Conservation (phyloP, 257 asterid genomes). For the Rhazya stricta region DNA sequence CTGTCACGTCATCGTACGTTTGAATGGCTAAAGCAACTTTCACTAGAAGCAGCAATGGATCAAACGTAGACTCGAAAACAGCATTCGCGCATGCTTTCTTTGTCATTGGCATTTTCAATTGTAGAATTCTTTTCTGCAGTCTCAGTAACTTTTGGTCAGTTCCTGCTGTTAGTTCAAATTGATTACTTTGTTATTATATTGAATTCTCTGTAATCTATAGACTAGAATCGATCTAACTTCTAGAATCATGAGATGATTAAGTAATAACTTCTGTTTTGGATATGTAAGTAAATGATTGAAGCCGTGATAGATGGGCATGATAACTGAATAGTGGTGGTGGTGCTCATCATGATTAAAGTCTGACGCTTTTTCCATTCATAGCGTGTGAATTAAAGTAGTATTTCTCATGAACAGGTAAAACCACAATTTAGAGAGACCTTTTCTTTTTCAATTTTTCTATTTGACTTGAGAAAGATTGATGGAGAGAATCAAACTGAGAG, state of each 20-base stretch:
- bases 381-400: slow-evolving; percentile 37
- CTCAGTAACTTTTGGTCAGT: not conserved
- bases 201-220: not conserved
- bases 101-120: not conserved
- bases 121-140: not conserved
- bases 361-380: slow-evolving; percentile 33
- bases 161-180: not conserved
- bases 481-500: slow-evolving; percentile 2
- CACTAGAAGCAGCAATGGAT: slow-evolving; percentile 47
- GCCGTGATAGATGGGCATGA: slow-evolving; percentile 32
- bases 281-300: slow-evolving; percentile 28
- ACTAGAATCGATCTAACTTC: not conserved
- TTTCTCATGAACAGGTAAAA: slow-evolving; percentile 32
- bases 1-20: slow-evolving; percentile 76
- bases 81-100: slow-evolving; percentile 26
- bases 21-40: slow-evolving; percentile 90
- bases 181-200: not conserved
- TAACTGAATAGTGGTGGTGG: slow-evolving; percentile 20
- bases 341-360: slow-evolving; percentile 56
- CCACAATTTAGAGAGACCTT: not conserved
- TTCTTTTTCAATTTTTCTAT: not conserved
- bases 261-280: slow-evolving; percentile 6
- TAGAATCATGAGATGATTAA: slow-evolving; percentile 8
- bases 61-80: slow-evolving; percentile 23
- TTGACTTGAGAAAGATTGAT: slow-evolving; percentile 20